A percentile compares a stretch with the other conserved stretches of the same genome.
Conservation (phyloP, 345 rosid genomes). For the Citrus unshiu region DNA sequence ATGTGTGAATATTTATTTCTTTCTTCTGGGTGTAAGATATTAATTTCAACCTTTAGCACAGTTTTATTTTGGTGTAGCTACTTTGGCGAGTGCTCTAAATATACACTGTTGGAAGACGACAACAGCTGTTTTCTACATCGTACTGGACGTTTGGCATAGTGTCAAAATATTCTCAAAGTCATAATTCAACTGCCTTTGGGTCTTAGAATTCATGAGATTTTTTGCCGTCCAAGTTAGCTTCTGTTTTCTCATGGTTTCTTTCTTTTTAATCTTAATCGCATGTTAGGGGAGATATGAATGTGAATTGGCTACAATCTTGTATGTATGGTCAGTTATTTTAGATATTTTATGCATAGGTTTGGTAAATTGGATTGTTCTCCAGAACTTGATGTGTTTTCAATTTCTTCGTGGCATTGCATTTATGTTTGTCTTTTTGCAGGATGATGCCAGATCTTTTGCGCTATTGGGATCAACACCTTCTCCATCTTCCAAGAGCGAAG, state of each 20-base stretch:
- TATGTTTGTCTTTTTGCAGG: conserved; percentile 39
- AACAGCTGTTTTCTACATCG: neutral
- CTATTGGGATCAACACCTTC: conserved; percentile 51
- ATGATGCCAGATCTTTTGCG: conserved; percentile 46
- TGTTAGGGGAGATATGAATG: neutral
- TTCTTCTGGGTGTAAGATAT: neutral
- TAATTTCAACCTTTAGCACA: neutral
- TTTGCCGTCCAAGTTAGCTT: neutral
- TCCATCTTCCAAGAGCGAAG: conserved; percentile 69
- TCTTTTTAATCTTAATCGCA: neutral
- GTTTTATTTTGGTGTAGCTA: neutral
- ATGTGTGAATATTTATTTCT: neutral
- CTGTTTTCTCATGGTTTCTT: neutral
- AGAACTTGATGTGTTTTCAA: neutral
- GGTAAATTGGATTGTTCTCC: neutral
- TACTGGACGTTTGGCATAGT: neutral
- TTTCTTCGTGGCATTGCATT: neutral
- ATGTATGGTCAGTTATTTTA: neutral
- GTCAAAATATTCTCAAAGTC: neutral
- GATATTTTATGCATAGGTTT: neutral
- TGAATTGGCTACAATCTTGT: neutral
- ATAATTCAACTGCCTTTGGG: neutral
- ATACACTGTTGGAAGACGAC: neutral
- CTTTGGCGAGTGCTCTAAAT: neutral
- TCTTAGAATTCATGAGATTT: neutral